Evolutionary conservation across 2,329 filamentous ascomycete species (phyloP).

Genomic region (Talaromyces sp.): DNA sequence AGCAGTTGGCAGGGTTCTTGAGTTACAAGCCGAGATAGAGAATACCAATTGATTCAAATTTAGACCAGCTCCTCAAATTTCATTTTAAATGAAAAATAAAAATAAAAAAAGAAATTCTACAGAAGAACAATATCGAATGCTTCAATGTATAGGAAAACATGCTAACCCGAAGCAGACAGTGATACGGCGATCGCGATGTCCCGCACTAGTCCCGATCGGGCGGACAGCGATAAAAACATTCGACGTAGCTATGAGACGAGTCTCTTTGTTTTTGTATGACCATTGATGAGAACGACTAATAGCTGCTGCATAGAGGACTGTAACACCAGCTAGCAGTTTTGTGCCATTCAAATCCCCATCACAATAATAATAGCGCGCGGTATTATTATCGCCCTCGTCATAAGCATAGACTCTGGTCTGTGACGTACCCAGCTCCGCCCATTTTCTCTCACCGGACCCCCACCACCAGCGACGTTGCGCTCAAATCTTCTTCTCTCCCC

Average conservation of each 20-base stretch:
- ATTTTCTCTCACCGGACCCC: constrained; percentile 36
- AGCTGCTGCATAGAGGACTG: not conserved
- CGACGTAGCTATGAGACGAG: not conserved
- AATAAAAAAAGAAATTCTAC: too few relatives aligned
- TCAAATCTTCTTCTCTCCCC: not conserved
- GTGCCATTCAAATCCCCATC: not conserved
- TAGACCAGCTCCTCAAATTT: too few relatives aligned
- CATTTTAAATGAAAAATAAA: too few relatives aligned
- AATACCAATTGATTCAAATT: too few relatives aligned
- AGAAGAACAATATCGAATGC: too few relatives aligned
- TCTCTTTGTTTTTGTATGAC: not conserved
- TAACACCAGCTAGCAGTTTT: not conserved
- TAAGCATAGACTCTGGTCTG: not conserved
- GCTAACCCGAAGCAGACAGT: not conserved
- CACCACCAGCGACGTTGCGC: constrained; percentile 15
- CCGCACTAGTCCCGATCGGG: not conserved
- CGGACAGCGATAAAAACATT: not conserved
- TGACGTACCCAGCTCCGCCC: constrained; percentile 17
- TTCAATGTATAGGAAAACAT: too few relatives aligned
- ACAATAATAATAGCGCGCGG: not conserved
- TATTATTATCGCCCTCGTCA: not conserved
- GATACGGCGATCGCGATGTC: not conserved
- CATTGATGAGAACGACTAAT: not conserved
- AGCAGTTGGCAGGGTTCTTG: too few relatives aligned
- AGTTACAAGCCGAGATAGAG: too few relatives aligned